phyloP scores from a whole-genome alignment of 306 rosid genomes.

The Citrullus mucosospermus region DNA sequence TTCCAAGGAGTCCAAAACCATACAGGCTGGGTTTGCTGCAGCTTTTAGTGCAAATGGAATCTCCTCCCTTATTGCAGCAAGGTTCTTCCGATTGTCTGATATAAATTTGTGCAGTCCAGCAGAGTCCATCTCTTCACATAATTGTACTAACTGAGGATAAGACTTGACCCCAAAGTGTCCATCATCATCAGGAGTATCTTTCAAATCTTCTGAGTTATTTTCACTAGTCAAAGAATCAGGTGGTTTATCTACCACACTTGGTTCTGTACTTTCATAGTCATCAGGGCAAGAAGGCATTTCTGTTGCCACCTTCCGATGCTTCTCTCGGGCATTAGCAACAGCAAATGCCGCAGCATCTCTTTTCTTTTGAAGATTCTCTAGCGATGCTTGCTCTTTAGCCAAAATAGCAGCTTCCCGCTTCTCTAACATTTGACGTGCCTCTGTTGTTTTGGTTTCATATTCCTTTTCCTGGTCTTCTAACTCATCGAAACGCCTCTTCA shows the following conservation, averaged over 20 bases:
- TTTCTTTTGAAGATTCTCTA: slow-evolving; percentile 75
- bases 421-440: slow-evolving; percentile 54
- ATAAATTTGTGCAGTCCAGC: slow-evolving; percentile 86
- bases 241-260: slow-evolving; percentile 42
- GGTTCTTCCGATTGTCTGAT: slow-evolving; percentile 91
- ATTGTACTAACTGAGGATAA: slow-evolving; percentile 59
- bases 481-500: slow-evolving; percentile 95
- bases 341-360: slow-evolving; percentile 73
- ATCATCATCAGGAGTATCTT: slow-evolving; percentile 27
- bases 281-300: slow-evolving; percentile 27
- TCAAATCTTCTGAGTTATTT: slow-evolving; percentile 28
- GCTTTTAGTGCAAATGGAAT: slow-evolving; percentile 77
- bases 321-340: slow-evolving; percentile 62
- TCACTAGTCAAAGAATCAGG: slow-evolving; percentile 37
- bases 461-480: slow-evolving; percentile 92
- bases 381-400: slow-evolving; percentile 64
- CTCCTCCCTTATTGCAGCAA: slow-evolving; percentile 81
- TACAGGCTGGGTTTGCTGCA: slow-evolving; percentile 64
- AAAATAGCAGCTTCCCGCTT: slow-evolving; percentile 60
- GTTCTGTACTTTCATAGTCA: slow-evolving; percentile 28
- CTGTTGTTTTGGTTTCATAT: slow-evolving; percentile 54
- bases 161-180: slow-evolving; percentile 36
- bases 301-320: slow-evolving; percentile 53
- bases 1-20: slow-evolving; percentile 76
- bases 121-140: slow-evolving; percentile 79